Evolutionary conservation across 805 yeast species (phyloP).

Genomic region (Hanseniaspora singularis): DNA sequence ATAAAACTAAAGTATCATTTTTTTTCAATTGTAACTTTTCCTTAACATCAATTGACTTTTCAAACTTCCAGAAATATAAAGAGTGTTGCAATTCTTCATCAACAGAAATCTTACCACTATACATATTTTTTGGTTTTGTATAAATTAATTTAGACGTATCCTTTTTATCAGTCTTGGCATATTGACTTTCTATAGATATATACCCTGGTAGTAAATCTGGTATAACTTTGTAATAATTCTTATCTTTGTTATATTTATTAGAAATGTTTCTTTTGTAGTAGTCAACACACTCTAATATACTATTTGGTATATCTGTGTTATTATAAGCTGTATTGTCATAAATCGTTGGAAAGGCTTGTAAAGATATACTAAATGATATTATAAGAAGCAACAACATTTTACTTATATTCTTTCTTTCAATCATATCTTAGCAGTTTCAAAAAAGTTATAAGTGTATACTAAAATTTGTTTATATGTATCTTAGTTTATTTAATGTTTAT

Average conservation of each 20-base stretch:
- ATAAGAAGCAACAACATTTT: too few relatives aligned
- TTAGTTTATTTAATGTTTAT: too few relatives aligned
- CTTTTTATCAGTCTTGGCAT: too few relatives aligned
- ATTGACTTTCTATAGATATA: constrained; percentile 21
- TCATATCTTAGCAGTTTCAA: too few relatives aligned
- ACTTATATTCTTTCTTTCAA: too few relatives aligned
- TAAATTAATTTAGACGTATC: too few relatives aligned
- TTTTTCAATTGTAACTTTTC: constrained; percentile 20
- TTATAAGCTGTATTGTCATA: constrained; percentile 5
- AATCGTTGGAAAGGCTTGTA: background rate
- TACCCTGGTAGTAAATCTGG: constrained; percentile 26
- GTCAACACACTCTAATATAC: background rate
- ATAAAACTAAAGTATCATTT: constrained; percentile 48
- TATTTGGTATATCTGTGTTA: constrained; percentile 1
- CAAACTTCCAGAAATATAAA: constrained; percentile 63
- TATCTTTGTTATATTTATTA: constrained; percentile 7
- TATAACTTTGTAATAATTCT: constrained; percentile 21
- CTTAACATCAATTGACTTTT: constrained; percentile 18
- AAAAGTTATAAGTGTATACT: too few relatives aligned
- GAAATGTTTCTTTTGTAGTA: background rate
- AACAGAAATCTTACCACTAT: constrained; percentile 55
- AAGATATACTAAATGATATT: background rate
- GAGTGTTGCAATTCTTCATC: constrained; percentile 44
- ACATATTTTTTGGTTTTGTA: constrained; percentile 32
- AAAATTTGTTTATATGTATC: too few relatives aligned